phyloP scores from a whole-genome alignment of 2,329 filamentous ascomycete genomes.

The Pseudocercospora crystallina region DNA sequence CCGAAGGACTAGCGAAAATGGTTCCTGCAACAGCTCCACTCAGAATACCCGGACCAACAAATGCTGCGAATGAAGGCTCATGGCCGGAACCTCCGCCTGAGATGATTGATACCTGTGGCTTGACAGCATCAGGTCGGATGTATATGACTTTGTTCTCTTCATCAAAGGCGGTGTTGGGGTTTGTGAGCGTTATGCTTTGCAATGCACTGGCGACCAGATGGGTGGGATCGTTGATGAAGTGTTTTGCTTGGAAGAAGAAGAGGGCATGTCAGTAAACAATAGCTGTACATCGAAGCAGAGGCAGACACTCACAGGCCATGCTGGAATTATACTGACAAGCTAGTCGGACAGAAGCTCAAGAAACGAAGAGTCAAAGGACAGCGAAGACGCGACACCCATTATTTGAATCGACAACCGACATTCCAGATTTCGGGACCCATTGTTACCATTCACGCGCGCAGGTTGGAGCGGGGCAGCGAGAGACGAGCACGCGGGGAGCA shows the following conservation, averaged over 20 bases:
- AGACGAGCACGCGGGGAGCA: slow-evolving; percentile 3
- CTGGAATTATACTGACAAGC: no score
- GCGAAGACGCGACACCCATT: background rate
- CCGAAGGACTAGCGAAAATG: slow-evolving; percentile 78
- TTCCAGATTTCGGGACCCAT: no score
- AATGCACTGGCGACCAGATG: slow-evolving; percentile 77
- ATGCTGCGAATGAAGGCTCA: slow-evolving; percentile 82
- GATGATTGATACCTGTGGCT: slow-evolving; percentile 71
- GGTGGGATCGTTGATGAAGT: slow-evolving; percentile 84
- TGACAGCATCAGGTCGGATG: slow-evolving; percentile 57
- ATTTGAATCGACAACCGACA: background rate
- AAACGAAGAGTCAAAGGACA: background rate
- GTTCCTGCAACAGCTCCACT: slow-evolving; percentile 81
- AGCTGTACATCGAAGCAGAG: no score
- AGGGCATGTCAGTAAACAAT: no score
- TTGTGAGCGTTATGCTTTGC: slow-evolving; percentile 74
- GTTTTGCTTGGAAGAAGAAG: slow-evolving; percentile 53
- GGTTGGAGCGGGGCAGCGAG: slow-evolving; percentile 3
- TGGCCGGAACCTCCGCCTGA: slow-evolving; percentile 89
- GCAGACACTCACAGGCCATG: no score
- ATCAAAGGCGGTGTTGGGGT: slow-evolving; percentile 80
- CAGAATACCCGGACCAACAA: slow-evolving; percentile 79
- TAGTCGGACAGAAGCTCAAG: no score
- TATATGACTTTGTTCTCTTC: slow-evolving; percentile 80
- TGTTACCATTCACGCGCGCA: background rate